These are phyloP conservation scores for Zopfochytrium polystomum DNA, from an alignment of 371 early-diverging fungal species.

Conservation along the genomic window DNA sequence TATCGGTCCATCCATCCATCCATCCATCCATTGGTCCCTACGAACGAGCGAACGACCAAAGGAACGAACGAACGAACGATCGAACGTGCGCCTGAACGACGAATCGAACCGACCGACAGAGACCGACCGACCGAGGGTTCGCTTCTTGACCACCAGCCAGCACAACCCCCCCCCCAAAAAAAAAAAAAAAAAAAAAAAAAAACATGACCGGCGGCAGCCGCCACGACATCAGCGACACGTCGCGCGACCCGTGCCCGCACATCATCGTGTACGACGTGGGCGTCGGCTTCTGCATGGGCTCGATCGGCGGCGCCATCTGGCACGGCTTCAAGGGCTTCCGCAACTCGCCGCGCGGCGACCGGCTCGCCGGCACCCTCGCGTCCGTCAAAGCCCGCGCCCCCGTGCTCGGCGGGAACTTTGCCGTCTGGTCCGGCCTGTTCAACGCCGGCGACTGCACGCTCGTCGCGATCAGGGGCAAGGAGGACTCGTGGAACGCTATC, in stretches of 20 bases:
- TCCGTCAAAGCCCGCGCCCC: constrained; percentile 94
- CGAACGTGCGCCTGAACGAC: too few species aligned
- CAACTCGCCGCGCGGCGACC: constrained; percentile 93
- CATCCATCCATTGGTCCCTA: too few species aligned
- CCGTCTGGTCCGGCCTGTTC: constrained; percentile 97
- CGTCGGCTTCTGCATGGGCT: constrained; percentile 96
- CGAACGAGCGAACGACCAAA: too few species aligned
- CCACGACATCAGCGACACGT: constrained; percentile 37
- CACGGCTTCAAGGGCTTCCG: constrained; percentile 95
- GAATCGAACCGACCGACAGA: too few species aligned
- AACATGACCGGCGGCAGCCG: constrained; percentile 11
- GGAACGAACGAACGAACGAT: too few species aligned
- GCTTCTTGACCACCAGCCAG: too few species aligned
- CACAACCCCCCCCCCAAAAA: too few species aligned
- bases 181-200: too few species aligned
- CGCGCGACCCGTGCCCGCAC: constrained; percentile 76
- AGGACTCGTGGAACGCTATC: constrained; percentile 69
- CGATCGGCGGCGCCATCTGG: constrained; percentile 93
- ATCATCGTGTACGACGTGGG: constrained; percentile 94
- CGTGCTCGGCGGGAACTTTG: constrained; percentile 94
- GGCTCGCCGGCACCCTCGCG: constrained; percentile 78
- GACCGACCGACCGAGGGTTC: too few species aligned
- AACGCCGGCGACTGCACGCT: constrained; percentile 93
- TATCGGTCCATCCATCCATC: too few species aligned
- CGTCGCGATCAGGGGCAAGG: constrained; percentile 87